These are phyloP conservation scores for Mortierella sp. DNA, from an alignment of 371 early-diverging fungal species.

Conservation along the genomic window DNA sequence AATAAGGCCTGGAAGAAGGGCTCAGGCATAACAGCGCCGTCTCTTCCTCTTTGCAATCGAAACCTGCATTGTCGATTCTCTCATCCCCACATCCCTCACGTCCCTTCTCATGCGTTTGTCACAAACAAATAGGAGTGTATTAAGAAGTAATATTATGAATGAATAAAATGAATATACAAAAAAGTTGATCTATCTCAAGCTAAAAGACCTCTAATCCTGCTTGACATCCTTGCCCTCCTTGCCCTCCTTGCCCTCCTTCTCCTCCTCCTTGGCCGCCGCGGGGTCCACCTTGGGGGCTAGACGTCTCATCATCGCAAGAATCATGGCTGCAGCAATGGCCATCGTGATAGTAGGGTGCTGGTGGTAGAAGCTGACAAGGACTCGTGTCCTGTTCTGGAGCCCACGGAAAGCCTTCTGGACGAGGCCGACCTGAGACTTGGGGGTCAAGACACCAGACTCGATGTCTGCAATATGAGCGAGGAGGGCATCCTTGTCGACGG, in stretches of 20 bases:
- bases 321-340: constrained; percentile 26
- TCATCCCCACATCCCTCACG: too few relatives aligned
- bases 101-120: too few relatives aligned
- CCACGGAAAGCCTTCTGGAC: constrained; percentile 40
- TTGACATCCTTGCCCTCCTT: constrained; percentile 28
- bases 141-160: not conserved
- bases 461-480: constrained; percentile 32
- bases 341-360: constrained; percentile 30
- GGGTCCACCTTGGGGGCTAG: constrained; percentile 9
- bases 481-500: constrained; percentile 26
- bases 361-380: constrained; percentile 3
- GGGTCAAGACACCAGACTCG: constrained; percentile 27
- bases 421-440: constrained; percentile 37
- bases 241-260: constrained; percentile 17
- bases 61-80: too few relatives aligned
- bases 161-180: not conserved
- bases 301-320: constrained; percentile 31
- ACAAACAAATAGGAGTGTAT: not conserved
- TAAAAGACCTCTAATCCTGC: constrained; percentile 24
- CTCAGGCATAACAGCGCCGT: too few relatives aligned
- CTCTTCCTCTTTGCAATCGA: too few relatives aligned
- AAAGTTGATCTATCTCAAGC: not conserved
- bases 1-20: too few relatives aligned
- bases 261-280: constrained; percentile 10
- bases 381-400: constrained; percentile 2